A percentile compares a stretch with the other conserved stretches of the same genome.
Evolutionary conservation across 495 filamentous ascomycete genomes (phyloP).

Genomic region (Aspergillus carlsbadensis): DNA sequence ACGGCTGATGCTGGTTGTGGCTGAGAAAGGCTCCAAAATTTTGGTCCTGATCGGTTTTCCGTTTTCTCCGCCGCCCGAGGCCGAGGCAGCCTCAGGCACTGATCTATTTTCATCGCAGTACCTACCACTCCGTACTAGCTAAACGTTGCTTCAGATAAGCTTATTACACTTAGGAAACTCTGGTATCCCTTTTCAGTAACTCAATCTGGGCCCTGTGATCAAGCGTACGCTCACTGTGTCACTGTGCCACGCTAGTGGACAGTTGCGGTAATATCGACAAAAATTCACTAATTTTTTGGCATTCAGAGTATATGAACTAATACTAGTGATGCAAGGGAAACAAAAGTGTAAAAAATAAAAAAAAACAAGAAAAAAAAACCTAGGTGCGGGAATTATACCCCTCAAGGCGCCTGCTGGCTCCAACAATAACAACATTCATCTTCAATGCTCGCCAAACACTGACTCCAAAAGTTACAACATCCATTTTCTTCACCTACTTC

Average conservation of each 20-base stretch:
- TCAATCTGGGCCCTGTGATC: no score
- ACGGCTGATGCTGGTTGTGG: not conserved
- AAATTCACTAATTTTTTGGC: conserved; percentile 1
- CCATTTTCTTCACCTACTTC: not conserved
- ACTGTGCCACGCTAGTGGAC: not conserved
- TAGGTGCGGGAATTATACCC: not conserved
- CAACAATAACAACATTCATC: conserved; percentile 12
- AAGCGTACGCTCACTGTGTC: no score
- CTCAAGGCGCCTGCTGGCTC: not conserved
- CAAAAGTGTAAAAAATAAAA: not conserved
- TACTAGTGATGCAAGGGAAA: conserved; percentile 1
- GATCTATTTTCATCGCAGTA: not conserved
- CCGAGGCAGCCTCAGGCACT: conserved; percentile 33
- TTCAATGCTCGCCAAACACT: conserved; percentile 1
- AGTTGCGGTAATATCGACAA: not conserved
- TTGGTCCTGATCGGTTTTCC: conserved; percentile 33
- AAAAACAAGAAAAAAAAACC: conserved; percentile 1
- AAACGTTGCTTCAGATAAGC: no score
- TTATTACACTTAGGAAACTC: no score
- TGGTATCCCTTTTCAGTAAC: no score
- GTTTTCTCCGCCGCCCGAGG: conserved; percentile 34
- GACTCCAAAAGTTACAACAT: not conserved
- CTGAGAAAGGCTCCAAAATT: conserved; percentile 31
- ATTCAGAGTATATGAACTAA: conserved; percentile 10
- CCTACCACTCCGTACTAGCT: not conserved